Conservation (phyloP, 257 asterid species). For the Petunia axillaris region DNA sequence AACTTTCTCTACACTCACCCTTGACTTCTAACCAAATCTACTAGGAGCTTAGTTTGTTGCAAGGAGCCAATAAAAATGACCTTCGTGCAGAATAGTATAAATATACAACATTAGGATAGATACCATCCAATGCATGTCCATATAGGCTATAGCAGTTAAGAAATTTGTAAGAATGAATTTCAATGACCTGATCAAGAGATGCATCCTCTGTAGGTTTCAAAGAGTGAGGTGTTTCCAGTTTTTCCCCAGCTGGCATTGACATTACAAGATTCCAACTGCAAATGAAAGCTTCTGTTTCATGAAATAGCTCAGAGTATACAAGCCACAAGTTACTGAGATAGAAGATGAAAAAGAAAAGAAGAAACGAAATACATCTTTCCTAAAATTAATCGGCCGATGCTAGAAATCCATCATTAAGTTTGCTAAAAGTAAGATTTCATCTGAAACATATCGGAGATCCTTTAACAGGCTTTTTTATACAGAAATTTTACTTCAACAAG, state of each 20-base stretch:
- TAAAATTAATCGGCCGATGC: not conserved
- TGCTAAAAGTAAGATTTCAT: slow-evolving; percentile 1
- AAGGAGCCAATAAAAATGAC: no score
- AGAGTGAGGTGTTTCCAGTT: slow-evolving; percentile 76
- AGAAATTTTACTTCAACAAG: not conserved
- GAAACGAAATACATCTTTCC: slow-evolving; percentile 3
- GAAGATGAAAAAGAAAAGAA: not conserved
- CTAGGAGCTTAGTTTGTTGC: no score
- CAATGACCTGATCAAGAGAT: slow-evolving; percentile 74
- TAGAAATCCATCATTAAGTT: not conserved
- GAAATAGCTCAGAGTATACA: slow-evolving; percentile 28
- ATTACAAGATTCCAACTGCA: slow-evolving; percentile 87
- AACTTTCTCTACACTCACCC: no score
- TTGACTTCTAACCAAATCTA: no score
- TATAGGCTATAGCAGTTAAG: not conserved
- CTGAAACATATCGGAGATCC: not conserved
- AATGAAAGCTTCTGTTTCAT: slow-evolving; percentile 33
- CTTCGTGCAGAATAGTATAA: no score
- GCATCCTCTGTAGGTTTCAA: slow-evolving; percentile 70
- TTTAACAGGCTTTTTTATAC: not conserved
- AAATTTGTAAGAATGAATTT: not conserved
- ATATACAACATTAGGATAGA: no score
- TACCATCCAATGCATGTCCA: not conserved
- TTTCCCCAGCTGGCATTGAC: slow-evolving; percentile 87
- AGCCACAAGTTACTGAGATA: not conserved